phyloP scores from a whole-genome alignment of 208 protist genomes.

The Leishmania arabica region DNA sequence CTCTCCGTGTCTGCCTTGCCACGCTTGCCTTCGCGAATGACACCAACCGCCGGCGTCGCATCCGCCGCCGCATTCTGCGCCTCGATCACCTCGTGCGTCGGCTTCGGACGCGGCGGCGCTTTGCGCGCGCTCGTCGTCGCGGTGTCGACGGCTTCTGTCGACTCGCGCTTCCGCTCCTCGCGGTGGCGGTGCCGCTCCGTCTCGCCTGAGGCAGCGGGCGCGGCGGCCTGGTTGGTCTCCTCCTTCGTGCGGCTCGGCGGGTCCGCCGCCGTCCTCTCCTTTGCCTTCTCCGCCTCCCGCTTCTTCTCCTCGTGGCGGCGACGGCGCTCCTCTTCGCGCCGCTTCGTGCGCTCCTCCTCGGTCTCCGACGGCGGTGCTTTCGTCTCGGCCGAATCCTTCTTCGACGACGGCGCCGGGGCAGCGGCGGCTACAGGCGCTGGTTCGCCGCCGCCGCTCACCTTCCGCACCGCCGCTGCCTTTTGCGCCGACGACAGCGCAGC shows the following conservation, averaged over 20 bases:
- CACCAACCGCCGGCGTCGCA: constrained; percentile 44
- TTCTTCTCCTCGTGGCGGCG: constrained; percentile 59
- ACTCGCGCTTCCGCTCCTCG: constrained; percentile 39
- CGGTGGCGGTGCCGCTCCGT: constrained; percentile 31
- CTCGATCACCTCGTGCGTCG: constrained; percentile 75
- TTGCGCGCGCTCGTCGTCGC: constrained; percentile 52
- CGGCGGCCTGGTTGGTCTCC: constrained; percentile 1
- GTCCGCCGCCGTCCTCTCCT: constrained; percentile 19
- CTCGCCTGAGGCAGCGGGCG: constrained; percentile 16
- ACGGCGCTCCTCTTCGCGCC: constrained; percentile 61
- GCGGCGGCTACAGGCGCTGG: not conserved
- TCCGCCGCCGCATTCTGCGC: constrained; percentile 33
- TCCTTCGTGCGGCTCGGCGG: not conserved
- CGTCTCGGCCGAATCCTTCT: not conserved
- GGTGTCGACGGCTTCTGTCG: constrained; percentile 1
- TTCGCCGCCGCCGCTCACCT: constrained; percentile 44
- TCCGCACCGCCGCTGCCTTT: constrained; percentile 65
- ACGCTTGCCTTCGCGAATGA: constrained; percentile 67
- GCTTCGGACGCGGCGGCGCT: constrained; percentile 75
- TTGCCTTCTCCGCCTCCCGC: constrained; percentile 34
- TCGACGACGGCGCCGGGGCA: not conserved
- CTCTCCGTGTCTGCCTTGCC: constrained; percentile 14
- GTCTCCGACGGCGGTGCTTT: constrained; percentile 21
- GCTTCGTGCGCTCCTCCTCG: constrained; percentile 64
- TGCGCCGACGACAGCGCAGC: constrained; percentile 57